Evolutionary conservation across 2,329 filamentous ascomycete species (phyloP), one percentile per base, ranked within the genome.

Genomic region (Diplocarpon rosae): DNA sequence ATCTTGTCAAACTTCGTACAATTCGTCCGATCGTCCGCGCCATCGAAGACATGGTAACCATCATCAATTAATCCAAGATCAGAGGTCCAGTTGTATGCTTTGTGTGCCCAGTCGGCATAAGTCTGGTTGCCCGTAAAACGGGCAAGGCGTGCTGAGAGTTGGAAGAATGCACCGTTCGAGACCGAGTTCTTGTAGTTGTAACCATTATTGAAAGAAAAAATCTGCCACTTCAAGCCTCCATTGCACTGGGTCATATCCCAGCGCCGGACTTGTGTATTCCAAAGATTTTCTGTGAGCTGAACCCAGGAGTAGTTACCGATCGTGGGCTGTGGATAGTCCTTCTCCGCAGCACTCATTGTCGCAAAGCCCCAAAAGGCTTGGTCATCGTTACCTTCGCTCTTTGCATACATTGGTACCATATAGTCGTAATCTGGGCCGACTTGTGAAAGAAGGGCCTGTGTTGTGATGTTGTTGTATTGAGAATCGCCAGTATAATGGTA

Each of bases 161-260:
- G 82, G 63, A 93, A 89, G 60, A 92, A 78, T n/a, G 79, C 80
- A 34, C 84, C 85, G 62, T 92, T 92, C 49, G 80, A 80, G 54
- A 89, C 76, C 13, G 79, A 73, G 66, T 90, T 90, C 65, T 89
- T 92, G 73, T 93, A 92, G 57, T 78, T 72, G 61, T 88, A 80
- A 12, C 86, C 87, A 50, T 78, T 78, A 60, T 93, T 90, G 55
- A 74, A 76, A 1, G 73, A 66, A 61, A 81, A 89, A 53, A 94
- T 87, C 66, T 94, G 86, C 85, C 85, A 90, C 45, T 77, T 71
- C 37, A 92, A 66, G 4, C 86, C 87, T 48, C 86, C 86, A 20
- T 69, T 71, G 57, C 86, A 93, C 32, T 67, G 64, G 0, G 69
- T 66, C 0, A 66, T 70, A 59, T 89, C 79, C 86, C 86, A 92